Percentiles rank a stretch among this genome's conserved stretches.
These are phyloP conservation scores for Penicillium sp. DNA, from an alignment of 2,329 filamentous ascomycete species.

Conservation along the genomic window DNA sequence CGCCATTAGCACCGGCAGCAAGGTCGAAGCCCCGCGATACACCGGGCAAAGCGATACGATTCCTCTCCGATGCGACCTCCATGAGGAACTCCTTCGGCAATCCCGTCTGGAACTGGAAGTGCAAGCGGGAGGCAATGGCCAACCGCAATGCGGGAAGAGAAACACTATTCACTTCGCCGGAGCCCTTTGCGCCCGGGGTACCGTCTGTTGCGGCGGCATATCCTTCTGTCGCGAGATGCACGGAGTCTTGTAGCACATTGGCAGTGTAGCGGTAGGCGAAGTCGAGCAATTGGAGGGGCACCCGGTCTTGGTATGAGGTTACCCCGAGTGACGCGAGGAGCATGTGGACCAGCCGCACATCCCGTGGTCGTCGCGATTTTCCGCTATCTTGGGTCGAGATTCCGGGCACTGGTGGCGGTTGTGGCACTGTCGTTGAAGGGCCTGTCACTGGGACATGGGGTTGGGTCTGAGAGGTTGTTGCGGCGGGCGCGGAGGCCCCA, in stretches of 20 bases:
- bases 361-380: conserved; percentile 48
- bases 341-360: conserved; percentile 52
- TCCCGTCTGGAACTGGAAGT: conserved; percentile 59
- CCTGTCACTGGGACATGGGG: conserved; percentile 16
- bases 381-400: conserved; percentile 48
- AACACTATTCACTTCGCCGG: conserved; percentile 51
- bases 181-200: conserved; percentile 35
- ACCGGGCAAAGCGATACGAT: conserved; percentile 53
- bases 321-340: conserved; percentile 50
- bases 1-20: conserved; percentile 24
- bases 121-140: conserved; percentile 58
- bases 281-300: conserved; percentile 52
- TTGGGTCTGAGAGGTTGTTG: conserved; percentile 20
- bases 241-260: conserved; percentile 51
- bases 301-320: conserved; percentile 52
- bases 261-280: conserved; percentile 56
- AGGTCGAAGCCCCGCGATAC: conserved; percentile 52
- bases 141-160: conserved; percentile 58
- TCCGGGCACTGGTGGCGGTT: conserved; percentile 39
- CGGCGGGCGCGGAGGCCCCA: conserved; percentile 20
- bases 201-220: conserved; percentile 44
- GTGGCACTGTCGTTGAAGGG: conserved; percentile 25
- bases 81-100: conserved; percentile 62
- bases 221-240: conserved; percentile 51
- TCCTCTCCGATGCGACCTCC: conserved; percentile 57